Conservation (phyloP, 345 rosid genomes). For the Hirschfeldia incana region DNA sequence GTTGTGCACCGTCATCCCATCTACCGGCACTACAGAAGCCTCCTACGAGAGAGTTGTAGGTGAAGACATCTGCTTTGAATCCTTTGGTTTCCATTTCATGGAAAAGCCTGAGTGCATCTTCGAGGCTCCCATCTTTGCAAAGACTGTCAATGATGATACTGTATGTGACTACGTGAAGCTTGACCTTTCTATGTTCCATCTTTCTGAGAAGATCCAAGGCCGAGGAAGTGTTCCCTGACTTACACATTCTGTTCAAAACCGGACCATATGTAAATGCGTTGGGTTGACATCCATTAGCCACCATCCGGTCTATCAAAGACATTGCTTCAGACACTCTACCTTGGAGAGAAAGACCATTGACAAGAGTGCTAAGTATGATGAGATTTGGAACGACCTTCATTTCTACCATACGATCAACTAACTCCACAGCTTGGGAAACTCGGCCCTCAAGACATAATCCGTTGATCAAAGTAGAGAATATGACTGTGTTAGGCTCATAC, state of each 20-base stretch:
- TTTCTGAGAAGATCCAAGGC: background rate
- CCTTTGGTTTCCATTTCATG: constrained; percentile 9
- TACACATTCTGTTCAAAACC: background rate
- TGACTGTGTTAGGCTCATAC: background rate
- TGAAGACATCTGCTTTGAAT: background rate
- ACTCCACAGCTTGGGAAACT: background rate
- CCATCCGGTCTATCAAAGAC: background rate
- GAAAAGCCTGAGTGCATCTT: background rate
- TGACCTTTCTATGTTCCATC: constrained; percentile 12
- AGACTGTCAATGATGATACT: constrained; percentile 22
- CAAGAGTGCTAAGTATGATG: background rate
- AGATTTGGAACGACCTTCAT: background rate
- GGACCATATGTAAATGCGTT: background rate
- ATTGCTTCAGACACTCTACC: background rate
- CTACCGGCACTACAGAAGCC: constrained; percentile 9
- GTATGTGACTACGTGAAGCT: constrained; percentile 11
- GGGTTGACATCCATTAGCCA: background rate
- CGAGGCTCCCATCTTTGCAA: background rate
- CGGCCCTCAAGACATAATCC: background rate
- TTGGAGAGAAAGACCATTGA: background rate
- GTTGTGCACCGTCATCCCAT: constrained; percentile 15
- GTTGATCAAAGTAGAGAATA: background rate
- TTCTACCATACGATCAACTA: background rate
- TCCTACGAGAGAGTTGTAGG: background rate
- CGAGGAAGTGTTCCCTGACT: background rate